Percentiles rank a stretch among this genome's conserved stretches.
phyloP scores from a whole-genome alignment of 2,329 filamentous ascomycete genomes.

The Westerdykella ornata region DNA sequence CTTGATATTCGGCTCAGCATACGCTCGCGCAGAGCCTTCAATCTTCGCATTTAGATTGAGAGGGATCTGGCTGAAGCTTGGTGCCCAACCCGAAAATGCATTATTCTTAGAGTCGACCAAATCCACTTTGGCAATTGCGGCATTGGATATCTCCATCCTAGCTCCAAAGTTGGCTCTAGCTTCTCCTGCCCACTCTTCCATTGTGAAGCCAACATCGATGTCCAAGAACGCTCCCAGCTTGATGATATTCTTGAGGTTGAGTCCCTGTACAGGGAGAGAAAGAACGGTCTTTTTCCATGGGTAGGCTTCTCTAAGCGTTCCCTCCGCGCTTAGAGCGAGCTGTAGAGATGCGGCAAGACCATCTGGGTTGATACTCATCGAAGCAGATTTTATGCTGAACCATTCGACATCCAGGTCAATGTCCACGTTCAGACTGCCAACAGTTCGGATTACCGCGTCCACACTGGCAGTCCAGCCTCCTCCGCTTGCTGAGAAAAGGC shows the following conservation, averaged over 20 bases:
- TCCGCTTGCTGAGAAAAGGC: too few species aligned
- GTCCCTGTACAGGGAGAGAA: conserved; percentile 13
- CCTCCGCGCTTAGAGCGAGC: conserved; percentile 6
- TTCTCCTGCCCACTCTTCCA: conserved; percentile 9
- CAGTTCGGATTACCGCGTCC: too few species aligned
- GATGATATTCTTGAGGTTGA: conserved; percentile 10
- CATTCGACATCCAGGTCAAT: too few species aligned
- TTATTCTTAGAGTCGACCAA: too few species aligned
- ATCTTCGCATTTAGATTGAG: too few species aligned
- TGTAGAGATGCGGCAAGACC: conserved; percentile 11
- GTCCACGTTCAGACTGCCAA: too few species aligned
- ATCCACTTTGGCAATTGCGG: conserved; percentile 10
- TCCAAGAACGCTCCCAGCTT: conserved; percentile 14
- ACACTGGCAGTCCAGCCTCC: too few species aligned
- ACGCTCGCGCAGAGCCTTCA: too few species aligned
- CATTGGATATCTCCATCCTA: conserved; percentile 7
- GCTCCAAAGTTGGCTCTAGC: conserved; percentile 10
- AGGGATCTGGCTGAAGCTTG: too few species aligned
- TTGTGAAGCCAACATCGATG: conserved; percentile 13
- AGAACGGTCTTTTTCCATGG: conserved; percentile 11
- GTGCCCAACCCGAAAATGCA: too few species aligned
- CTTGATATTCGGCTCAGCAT: too few species aligned
- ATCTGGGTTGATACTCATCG: conserved; percentile 9
- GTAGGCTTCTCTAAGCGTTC: conserved; percentile 6
- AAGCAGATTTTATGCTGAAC: too few species aligned